Evolutionary conservation across 2,329 filamentous ascomycete genomes (phyloP).

Genomic region (Metarhizium sp.): DNA sequence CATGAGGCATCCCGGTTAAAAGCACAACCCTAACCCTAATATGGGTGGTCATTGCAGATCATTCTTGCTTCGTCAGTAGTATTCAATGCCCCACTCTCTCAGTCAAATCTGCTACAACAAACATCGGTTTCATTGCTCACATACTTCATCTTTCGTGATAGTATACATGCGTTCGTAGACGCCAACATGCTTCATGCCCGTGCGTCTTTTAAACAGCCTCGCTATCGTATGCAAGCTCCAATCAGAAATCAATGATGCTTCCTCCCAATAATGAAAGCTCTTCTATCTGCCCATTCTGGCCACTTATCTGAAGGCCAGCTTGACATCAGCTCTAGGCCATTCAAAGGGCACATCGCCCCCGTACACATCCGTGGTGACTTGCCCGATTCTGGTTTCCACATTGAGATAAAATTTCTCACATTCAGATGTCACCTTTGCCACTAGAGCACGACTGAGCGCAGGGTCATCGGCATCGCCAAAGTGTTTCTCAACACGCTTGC

Average conservation of each 20-base stretch:
- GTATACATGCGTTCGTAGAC: constrained; percentile 6
- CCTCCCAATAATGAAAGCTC: neutral
- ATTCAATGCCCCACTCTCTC: too few species aligned
- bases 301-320: constrained; percentile 40
- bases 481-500: constrained; percentile 92
- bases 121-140: constrained; percentile 1
- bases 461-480: constrained; percentile 84
- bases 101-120: neutral
- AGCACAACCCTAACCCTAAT: constrained; percentile 2
- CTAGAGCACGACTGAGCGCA: constrained; percentile 49
- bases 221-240: constrained; percentile 2
- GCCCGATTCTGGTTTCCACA: constrained; percentile 51
- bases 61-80: too few species aligned
- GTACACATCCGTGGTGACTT: constrained; percentile 53
- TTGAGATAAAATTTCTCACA: constrained; percentile 55
- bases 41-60: neutral
- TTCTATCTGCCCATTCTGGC: neutral
- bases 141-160: neutral
- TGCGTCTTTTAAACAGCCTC: neutral
- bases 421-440: constrained; percentile 47
- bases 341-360: constrained; percentile 56
- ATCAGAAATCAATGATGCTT: neutral
- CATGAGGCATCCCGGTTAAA: neutral
- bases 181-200: constrained; percentile 1
- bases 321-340: constrained; percentile 56